Evolutionary conservation across 805 yeast species (phyloP).

Genomic region (Dipodascus geniculatus): DNA sequence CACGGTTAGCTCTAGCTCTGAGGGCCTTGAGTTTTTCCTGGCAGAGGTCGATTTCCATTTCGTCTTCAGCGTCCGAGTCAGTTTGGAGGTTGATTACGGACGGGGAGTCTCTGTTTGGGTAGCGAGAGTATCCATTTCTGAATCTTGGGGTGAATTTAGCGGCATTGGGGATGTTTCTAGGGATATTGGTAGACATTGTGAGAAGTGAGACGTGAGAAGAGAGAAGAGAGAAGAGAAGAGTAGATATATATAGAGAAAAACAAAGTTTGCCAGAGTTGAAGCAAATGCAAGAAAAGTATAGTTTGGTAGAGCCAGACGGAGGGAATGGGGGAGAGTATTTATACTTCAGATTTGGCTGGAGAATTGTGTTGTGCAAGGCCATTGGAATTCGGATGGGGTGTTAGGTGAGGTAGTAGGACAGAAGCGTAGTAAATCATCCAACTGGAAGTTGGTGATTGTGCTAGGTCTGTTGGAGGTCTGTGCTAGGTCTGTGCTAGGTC

Average conservation of each 20-base stretch:
- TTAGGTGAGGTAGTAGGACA: too few relatives aligned
- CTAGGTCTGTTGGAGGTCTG: too few relatives aligned
- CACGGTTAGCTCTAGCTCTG: not conserved
- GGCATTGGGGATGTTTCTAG: not conserved
- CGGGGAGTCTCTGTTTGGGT: not conserved
- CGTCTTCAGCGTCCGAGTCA: not conserved
- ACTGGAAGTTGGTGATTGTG: not conserved
- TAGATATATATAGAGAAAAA: too few relatives aligned
- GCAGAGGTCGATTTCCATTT: not conserved
- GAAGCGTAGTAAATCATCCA: not conserved
- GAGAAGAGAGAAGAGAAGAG: not conserved
- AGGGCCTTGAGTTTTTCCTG: not conserved
- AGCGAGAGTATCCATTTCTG: not conserved
- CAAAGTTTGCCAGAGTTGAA: too few relatives aligned
- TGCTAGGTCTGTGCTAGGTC: too few relatives aligned
- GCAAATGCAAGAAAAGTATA: too few relatives aligned
- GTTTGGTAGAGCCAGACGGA: too few relatives aligned
- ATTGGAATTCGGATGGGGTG: not conserved
- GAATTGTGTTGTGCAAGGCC: not conserved
- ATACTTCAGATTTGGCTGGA: not conserved
- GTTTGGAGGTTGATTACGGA: not conserved
- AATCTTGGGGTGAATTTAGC: not conserved
- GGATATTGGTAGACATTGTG: not conserved
- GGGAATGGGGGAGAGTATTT: not conserved
- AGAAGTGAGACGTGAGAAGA: not conserved